phyloP scores from a whole-genome alignment of 1,139 yeast species.

The Meyerozyma guilliermondii region DNA sequence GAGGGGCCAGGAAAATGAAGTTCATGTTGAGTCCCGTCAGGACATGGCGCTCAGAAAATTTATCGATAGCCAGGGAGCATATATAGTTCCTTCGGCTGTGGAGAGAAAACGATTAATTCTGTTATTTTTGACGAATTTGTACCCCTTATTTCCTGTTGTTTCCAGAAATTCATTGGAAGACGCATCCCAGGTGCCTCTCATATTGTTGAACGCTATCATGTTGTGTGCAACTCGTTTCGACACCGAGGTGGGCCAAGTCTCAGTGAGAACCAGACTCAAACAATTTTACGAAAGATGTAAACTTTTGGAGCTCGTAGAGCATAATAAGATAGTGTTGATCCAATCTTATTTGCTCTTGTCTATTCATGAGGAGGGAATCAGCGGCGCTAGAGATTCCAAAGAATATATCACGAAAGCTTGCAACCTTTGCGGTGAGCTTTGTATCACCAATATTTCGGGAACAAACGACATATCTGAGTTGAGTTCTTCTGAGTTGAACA shows the following conservation, averaged over 20 bases:
- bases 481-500: conserved; percentile 3
- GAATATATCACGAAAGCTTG: conserved; percentile 19
- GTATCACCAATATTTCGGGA: conserved; percentile 19
- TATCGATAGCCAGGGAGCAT: conserved; percentile 17
- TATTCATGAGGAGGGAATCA: conserved; percentile 23
- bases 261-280: conserved; percentile 15
- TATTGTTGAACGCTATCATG: conserved; percentile 22
- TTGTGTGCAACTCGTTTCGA: conserved; percentile 18
- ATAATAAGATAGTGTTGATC: conserved; percentile 20
- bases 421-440: conserved; percentile 21
- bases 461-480: conserved; percentile 9
- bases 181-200: conserved; percentile 12
- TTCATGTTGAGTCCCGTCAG: conserved; percentile 5
- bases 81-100: conserved; percentile 13
- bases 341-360: conserved; percentile 21
- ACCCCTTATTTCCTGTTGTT: conserved; percentile 23
- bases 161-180: conserved; percentile 12
- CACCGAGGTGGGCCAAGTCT: conserved; percentile 3
- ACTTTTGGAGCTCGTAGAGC: conserved; percentile 19
- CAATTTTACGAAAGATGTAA: conserved; percentile 17
- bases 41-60: conserved; percentile 14
- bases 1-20: conserved; percentile 14
- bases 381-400: conserved; percentile 19
- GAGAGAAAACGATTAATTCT: conserved; percentile 15
- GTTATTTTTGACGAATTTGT: conserved; percentile 16